Conservation (phyloP, 2,329 filamentous ascomycete species). For the Fusarium sulawesiense region DNA sequence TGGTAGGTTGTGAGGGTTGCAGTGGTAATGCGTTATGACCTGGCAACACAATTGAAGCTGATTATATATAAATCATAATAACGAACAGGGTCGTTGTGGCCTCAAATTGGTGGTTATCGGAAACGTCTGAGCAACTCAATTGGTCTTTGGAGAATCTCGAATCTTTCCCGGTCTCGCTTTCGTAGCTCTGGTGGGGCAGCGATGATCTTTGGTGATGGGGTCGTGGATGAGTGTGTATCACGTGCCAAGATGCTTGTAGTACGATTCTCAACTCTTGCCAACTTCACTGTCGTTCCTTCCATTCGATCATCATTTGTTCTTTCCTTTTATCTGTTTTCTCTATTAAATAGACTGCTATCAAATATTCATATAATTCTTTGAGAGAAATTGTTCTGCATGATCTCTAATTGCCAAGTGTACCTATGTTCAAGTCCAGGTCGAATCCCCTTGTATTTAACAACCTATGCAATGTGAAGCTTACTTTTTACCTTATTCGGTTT, state of each 20-base stretch:
- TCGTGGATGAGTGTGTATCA: conserved; percentile 1
- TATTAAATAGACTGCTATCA: not conserved
- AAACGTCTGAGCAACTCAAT: not conserved
- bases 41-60: not conserved
- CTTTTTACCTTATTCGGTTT: conserved; percentile 1
- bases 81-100: not conserved
- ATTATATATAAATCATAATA: not conserved
- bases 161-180: conserved; percentile 5
- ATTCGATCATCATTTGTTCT: not conserved
- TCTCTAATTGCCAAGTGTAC: too few relatives aligned
- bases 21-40: conserved; percentile 8
- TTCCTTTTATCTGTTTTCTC: too few relatives aligned
- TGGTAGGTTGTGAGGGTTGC: conserved; percentile 7
- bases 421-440: not conserved
- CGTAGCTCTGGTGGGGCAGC: conserved; percentile 24
- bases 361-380: not conserved
- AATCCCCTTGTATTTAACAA: not conserved
- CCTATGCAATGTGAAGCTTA: not conserved
- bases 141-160: not conserved
- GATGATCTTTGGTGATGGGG: not conserved
- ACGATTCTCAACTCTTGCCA: not conserved
- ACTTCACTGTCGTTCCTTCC: not conserved
- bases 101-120: not conserved
- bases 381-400: not conserved
- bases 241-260: not conserved